Conservation (phyloP, 2,329 filamentous ascomycete genomes). For the Sordariomycetes sp. region DNA sequence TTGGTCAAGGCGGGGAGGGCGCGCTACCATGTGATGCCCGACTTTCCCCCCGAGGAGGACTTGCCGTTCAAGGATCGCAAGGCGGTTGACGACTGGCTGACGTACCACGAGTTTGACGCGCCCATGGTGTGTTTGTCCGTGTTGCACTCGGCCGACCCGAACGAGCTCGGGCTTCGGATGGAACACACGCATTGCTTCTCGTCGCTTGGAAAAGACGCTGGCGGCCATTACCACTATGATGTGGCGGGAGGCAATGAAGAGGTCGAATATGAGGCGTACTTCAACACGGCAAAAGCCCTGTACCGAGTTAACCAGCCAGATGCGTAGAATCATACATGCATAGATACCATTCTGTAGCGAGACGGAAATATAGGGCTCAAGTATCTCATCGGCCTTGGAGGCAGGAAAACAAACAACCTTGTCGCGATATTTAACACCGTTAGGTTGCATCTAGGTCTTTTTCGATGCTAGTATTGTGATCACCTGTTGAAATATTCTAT, state of each 20-base stretch:
- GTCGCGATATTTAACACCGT: no score
- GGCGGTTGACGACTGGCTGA: conserved; percentile 25
- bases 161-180: conserved; percentile 25
- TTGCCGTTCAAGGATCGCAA: conserved; percentile 16
- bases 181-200: conserved; percentile 38
- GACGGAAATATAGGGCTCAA: no score
- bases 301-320: conserved; percentile 25
- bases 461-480: no score
- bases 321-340: not conserved
- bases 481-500: no score
- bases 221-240: conserved; percentile 35
- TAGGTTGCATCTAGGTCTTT: no score
- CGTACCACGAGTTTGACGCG: conserved; percentile 22
- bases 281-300: conserved; percentile 27
- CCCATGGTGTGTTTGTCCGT: conserved; percentile 28
- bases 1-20: conserved; percentile 23
- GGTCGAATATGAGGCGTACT: conserved; percentile 34
- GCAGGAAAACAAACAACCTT: no score
- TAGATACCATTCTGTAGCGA: no score
- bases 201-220: conserved; percentile 14
- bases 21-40: conserved; percentile 32
- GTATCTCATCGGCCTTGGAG: no score
- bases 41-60: conserved; percentile 21
- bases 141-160: conserved; percentile 28
- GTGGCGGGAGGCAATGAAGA: conserved; percentile 17